phyloP scores from a whole-genome alignment of 2,329 filamentous ascomycete genomes.

The Neophaeococcomyces mojaviensis region DNA sequence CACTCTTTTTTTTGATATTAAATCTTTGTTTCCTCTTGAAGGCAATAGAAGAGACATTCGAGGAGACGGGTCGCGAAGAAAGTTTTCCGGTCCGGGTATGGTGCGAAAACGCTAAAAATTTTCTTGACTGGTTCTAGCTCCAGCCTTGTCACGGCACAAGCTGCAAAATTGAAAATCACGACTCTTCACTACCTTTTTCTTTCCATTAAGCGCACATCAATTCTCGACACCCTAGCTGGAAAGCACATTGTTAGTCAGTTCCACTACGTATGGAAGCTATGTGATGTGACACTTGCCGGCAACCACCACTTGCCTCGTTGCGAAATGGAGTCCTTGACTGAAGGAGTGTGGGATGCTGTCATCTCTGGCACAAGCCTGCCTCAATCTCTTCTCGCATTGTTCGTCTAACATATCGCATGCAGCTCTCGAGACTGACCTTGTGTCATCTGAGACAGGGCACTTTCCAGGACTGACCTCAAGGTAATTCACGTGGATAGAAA shows the following conservation, averaged over 20 bases:
- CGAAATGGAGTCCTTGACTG: constrained; percentile 64
- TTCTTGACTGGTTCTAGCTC: too few relatives aligned
- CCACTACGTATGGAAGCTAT: not conserved
- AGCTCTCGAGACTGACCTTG: constrained; percentile 60
- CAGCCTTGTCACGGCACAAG: too few relatives aligned
- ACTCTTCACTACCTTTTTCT: too few relatives aligned
- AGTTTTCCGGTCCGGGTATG: too few relatives aligned
- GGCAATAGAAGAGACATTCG: too few relatives aligned
- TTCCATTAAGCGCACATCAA: too few relatives aligned
- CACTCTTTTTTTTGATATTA: constrained; percentile 5
- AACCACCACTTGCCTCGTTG: constrained; percentile 11
- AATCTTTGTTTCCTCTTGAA: not conserved
- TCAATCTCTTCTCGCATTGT: constrained; percentile 75
- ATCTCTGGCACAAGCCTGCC: constrained; percentile 71
- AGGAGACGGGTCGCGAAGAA: too few relatives aligned
- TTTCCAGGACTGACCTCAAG: constrained; percentile 87
- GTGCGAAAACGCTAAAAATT: too few relatives aligned
- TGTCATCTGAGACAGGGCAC: constrained; percentile 57
- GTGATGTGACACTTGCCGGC: constrained; percentile 9
- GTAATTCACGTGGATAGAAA: constrained; percentile 84
- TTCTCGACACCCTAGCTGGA: too few relatives aligned
- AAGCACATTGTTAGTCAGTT: too few relatives aligned
- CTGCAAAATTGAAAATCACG: too few relatives aligned
- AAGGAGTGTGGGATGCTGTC: constrained; percentile 70
- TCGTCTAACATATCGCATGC: constrained; percentile 27